Conservation (phyloP, 129 eudicot species). For the Flaveria trinervia region DNA sequence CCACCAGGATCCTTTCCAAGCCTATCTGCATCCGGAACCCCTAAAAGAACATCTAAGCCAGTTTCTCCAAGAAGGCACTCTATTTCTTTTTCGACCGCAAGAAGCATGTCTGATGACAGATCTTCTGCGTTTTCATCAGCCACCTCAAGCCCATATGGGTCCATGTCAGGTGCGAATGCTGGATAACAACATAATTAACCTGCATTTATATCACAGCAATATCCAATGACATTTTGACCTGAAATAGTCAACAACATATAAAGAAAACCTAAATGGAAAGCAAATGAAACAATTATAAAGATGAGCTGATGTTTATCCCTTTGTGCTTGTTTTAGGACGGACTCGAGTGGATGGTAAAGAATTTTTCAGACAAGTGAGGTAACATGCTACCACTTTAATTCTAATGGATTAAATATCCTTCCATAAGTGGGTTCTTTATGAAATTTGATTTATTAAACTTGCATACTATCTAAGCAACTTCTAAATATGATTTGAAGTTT, state of each 20-base stretch:
- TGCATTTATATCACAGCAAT: background rate
- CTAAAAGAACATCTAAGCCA: conserved; percentile 65
- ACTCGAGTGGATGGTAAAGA: conserved; percentile 98
- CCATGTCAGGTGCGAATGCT: conserved; percentile 67
- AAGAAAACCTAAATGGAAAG: background rate
- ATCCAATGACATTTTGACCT: conserved; percentile 1
- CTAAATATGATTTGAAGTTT: conserved; percentile 6
- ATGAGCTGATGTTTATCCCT: conserved; percentile 13
- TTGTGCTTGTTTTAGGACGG: conserved; percentile 56
- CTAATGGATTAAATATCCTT: conserved; percentile 22
- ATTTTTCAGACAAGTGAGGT: conserved; percentile 99
- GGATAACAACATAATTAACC: conserved; percentile 40
- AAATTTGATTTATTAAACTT: background rate
- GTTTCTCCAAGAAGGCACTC: conserved; percentile 87
- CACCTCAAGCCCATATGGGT: conserved; percentile 56
- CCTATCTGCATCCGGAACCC: conserved; percentile 78
- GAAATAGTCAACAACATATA: conserved; percentile 23
- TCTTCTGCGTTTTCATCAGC: conserved; percentile 60
- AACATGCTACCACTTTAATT: conserved; percentile 21
- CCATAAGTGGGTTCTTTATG: conserved; percentile 1
- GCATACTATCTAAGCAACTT: conserved; percentile 1
- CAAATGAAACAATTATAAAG: background rate
- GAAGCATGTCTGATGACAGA: conserved; percentile 52
- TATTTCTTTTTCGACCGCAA: conserved; percentile 45
- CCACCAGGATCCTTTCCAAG: conserved; percentile 94